Conservation (phyloP, 2,329 filamentous ascomycete genomes). For the Tolypocladium tropicale region DNA sequence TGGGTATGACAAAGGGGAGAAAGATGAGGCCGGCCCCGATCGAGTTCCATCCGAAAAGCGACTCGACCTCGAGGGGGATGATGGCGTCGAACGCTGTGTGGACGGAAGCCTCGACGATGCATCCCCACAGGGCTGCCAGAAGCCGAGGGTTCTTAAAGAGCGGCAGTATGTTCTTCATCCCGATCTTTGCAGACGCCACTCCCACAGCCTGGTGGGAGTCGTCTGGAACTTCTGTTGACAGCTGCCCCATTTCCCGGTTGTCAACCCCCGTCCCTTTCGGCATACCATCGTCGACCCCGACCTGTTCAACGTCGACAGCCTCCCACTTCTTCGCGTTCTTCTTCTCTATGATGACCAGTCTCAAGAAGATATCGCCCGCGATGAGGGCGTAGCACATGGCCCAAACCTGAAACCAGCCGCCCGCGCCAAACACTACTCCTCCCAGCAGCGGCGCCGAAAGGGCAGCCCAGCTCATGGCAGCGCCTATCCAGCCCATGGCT, state of each 20-base stretch:
- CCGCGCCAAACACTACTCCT: slow-evolving; percentile 20
- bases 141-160: slow-evolving; percentile 20
- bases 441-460: slow-evolving; percentile 21
- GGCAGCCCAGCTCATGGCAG: slow-evolving; percentile 20
- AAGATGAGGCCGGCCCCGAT: slow-evolving; percentile 23
- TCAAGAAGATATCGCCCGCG: slow-evolving; percentile 19
- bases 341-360: slow-evolving; percentile 20
- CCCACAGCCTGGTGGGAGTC: too few species aligned
- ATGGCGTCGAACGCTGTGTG: slow-evolving; percentile 23
- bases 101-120: slow-evolving; percentile 20
- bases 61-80: slow-evolving; percentile 18
- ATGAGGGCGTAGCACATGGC: slow-evolving; percentile 25
- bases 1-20: slow-evolving; percentile 20
- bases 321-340: slow-evolving; percentile 19
- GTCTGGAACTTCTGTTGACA: not conserved
- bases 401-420: slow-evolving; percentile 23
- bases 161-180: slow-evolving; percentile 10
- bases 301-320: not conserved
- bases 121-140: slow-evolving; percentile 22
- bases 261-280: not conserved
- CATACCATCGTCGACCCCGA: not conserved
- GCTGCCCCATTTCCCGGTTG: not conserved
- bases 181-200: not conserved
- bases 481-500: slow-evolving; percentile 23
- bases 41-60: slow-evolving; percentile 21